Base-by-base conservation (phyloP, 2,329 filamentous ascomycete species). In the Aspergillus tubingensis region DNA sequence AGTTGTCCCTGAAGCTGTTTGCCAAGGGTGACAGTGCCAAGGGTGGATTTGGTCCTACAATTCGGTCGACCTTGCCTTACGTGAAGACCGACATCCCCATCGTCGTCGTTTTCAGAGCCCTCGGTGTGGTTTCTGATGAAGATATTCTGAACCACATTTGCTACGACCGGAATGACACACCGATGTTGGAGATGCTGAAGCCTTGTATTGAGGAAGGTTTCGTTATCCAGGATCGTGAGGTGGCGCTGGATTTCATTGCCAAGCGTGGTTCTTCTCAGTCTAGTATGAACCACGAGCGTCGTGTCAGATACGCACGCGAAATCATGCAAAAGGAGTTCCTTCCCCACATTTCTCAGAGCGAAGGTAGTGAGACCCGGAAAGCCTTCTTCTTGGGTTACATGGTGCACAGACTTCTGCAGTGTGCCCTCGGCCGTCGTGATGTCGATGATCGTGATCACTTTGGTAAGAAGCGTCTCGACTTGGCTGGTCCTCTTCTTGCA, bases 301-400 rank as follows among this genome's bases (percentile, higher is more conserved):
- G 96, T 84, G 88, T 98, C 48, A 89, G 92, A 69, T 94, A 95
- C 66, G 95, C 95, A 3, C 87, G 91, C 71, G 95, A 98, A 68
- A 93, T 99, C 67, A 87, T 99, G 77, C 93, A 97, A 76, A 98
- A 97, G 80, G 96, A 99, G 77, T 90, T 96, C 66, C 80, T 99
- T 50, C 96, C 95, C 23, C 95, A 99, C 72, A 98, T 99, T 63
- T 97, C 94, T 1, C 95, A 99, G 75, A 88, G 86, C 62, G 92
- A 97, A 77, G 95, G 95, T 27, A 96, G 92, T 68, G 94, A 98
- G 76, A 98, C 94, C 1, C 85, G 92, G 61, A 99, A 99, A 76
- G 95, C 96, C 2, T 99, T 96, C 79, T 99, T 98, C 84, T 82
- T 99, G 52, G 95, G 96, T 21, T 99, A 99, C 79, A 99, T 99